Base-by-base conservation (phyloP, 129 eudicot genomes). In the Ambrosia artemisiifolia region DNA sequence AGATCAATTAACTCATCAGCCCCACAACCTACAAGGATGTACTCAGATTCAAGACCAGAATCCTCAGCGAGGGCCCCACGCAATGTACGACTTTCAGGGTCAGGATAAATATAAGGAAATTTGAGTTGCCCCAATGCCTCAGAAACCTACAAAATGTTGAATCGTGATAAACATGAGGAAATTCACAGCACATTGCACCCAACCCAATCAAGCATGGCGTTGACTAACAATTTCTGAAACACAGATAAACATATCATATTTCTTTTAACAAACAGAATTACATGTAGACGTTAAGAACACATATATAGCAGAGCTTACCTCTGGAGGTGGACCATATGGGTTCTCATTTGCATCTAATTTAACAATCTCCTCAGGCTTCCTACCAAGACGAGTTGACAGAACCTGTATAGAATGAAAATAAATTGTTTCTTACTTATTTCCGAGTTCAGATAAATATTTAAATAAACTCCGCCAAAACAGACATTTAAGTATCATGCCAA, bases 301-400 rank as follows among this genome's bases (percentile, higher is more conserved):
- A 32, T 43, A 10, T 48, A 30, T 70, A 65, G 12, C 44, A 59
- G 40, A 11, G 28, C 75, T 73, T 87, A 79, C 98, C 89, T 95
- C 99, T 48, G 97, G 99, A 71, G 99, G 99, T 72, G 97, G 98
- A 65, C 99, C 99, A 69, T 95, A 95, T 46, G 97, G 99, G 65
- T 95, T 95, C 79, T 95, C 99, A 83, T 95, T 95, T 74, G 99
- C 99, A 73, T 95, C 99, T 77, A 95, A 75, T 66, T 95, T 95
- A 16, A 95, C 77, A 43, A 95, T 95, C 32, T 95, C 99, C 79
- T 95, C 99, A 2, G 97, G 99, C 82, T 95, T 90, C 79, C 99
- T 81, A 75, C 99, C 99, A 63, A 90, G 99, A 67, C 91, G 96
- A 81, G 94, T 84, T 63, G 99, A 95, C 81, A 95, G 81, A 57